Evolutionary conservation across 108 stramenopile species (phyloP).

Genomic region (Nitzschia sp.): DNA sequence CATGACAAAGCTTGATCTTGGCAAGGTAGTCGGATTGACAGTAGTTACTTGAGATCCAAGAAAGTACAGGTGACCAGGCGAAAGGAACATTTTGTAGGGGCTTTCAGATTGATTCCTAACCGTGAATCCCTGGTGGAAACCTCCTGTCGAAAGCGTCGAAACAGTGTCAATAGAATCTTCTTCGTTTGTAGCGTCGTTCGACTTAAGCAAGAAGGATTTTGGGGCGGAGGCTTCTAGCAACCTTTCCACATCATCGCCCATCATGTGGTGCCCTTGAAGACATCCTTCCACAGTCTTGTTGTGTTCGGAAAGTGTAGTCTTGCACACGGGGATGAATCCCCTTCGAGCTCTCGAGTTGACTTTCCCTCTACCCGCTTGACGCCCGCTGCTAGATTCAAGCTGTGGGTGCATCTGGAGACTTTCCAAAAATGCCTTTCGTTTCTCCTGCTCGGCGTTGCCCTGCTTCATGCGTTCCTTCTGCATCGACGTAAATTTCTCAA

Average conservation of each 20-base stretch:
- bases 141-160: not conserved
- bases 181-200: not conserved
- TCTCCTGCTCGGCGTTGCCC: constrained; percentile 53
- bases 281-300: no score
- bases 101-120: not conserved
- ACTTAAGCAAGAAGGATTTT: not conserved
- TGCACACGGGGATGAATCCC: no score
- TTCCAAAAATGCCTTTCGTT: constrained; percentile 56
- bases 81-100: not conserved
- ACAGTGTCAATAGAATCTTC: not conserved
- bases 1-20: no score
- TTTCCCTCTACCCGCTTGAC: not conserved
- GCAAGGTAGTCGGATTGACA: no score
- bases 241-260: not conserved
- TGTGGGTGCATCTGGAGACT: no score
- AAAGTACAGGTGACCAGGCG: constrained; percentile 19
- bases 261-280: not conserved
- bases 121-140: not conserved
- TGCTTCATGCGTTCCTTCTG: constrained; percentile 46
- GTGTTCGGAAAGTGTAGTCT: no score
- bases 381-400: no score
- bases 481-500: constrained; percentile 38
- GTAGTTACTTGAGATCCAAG: not conserved
- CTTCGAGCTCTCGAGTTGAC: not conserved
- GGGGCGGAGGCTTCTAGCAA: not conserved